These are phyloP conservation scores for Macrolepiota dolichaula DNA, from an alignment of 768 basidiomycete genomes.

Conservation along the genomic window DNA sequence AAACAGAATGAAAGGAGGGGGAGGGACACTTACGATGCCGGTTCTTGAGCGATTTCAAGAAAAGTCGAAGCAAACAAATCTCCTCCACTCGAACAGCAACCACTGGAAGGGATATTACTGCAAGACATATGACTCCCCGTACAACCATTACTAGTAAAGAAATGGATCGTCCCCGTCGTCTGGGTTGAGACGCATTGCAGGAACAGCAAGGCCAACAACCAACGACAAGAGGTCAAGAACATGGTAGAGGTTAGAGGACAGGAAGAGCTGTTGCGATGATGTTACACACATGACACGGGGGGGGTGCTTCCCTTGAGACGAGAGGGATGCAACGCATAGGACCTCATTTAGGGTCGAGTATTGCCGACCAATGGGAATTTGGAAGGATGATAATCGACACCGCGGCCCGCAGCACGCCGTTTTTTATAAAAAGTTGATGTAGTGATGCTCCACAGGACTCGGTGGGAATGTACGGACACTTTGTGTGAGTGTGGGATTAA, in stretches of 20 bases:
- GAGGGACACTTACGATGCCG: conserved; percentile 1
- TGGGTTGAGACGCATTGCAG: background rate
- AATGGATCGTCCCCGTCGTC: background rate
- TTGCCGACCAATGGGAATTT: background rate
- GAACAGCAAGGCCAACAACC: background rate
- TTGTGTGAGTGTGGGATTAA: background rate
- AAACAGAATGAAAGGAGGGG: background rate
- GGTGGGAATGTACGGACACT: background rate
- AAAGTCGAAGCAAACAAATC: conserved; percentile 4
- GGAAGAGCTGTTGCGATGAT: background rate
- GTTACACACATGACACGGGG: background rate
- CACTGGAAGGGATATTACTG: background rate
- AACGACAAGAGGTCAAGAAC: background rate
- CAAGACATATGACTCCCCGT: conserved; percentile 9
- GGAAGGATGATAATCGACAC: background rate
- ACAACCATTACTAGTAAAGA: conserved; percentile 4
- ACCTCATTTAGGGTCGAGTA: conserved; percentile 2
- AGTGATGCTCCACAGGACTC: background rate
- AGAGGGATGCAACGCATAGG: background rate
- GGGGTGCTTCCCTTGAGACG: no score
- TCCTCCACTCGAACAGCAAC: conserved; percentile 4
- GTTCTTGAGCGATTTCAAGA: background rate
- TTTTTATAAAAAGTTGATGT: no score
- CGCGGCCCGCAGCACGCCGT: background rate
- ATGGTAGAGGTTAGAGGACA: conserved; percentile 6